A percentile compares a stretch with the other conserved stretches of the same genome.
Conservation (phyloP, 1,139 yeast species). For the Suhomyces ambrosiae region DNA sequence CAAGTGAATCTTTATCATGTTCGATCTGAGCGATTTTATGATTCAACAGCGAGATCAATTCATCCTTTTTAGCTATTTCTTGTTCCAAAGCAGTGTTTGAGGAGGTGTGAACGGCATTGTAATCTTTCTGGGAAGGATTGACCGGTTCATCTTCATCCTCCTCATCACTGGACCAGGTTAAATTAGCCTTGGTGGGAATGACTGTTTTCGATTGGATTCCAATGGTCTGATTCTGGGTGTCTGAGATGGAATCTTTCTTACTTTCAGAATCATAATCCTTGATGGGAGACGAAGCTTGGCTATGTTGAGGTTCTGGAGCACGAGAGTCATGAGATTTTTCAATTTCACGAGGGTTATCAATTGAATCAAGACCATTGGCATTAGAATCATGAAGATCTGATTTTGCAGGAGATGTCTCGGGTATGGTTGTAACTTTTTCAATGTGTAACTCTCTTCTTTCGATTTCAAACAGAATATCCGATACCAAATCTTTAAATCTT, state of each 20-base stretch:
- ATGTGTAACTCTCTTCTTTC: constrained; percentile 68
- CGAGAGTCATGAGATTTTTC: no score
- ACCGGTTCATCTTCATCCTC: constrained; percentile 26
- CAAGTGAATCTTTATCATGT: constrained; percentile 22
- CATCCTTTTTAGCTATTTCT: constrained; percentile 46
- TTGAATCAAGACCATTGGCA: no score
- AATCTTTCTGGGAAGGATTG: background rate
- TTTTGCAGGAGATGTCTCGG: constrained; percentile 8
- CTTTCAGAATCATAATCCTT: constrained; percentile 1
- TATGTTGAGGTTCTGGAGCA: no score
- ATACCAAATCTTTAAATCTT: constrained; percentile 85
- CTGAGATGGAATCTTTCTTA: constrained; percentile 15
- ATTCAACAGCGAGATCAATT: constrained; percentile 36
- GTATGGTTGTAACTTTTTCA: constrained; percentile 11
- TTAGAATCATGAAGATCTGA: background rate
- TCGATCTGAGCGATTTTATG: constrained; percentile 19
- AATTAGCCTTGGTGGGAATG: constrained; percentile 73
- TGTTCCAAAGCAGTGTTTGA: constrained; percentile 18
- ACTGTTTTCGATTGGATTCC: constrained; percentile 63
- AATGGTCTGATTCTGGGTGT: constrained; percentile 33
- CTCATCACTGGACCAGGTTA: constrained; percentile 84
- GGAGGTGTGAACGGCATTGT: no score
- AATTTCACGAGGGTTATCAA: no score
- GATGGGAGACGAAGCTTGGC: constrained; percentile 5
- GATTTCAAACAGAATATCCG: constrained; percentile 86